phyloP scores from a whole-genome alignment of 805 yeast genomes.

The Pichia occidentalis region DNA sequence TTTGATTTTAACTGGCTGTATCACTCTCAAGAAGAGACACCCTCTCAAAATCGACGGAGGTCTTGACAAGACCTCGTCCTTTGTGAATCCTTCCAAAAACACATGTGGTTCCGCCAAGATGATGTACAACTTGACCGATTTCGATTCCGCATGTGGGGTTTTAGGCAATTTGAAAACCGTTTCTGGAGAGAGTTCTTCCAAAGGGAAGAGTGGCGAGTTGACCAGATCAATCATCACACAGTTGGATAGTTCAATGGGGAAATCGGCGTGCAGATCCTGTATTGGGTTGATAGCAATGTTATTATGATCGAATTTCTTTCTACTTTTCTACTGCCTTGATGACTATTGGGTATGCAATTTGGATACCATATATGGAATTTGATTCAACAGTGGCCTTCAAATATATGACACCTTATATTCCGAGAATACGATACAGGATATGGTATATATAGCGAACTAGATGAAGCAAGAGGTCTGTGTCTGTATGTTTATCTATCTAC shows the following conservation, averaged over 20 bases:
- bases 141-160: slow-evolving; percentile 53
- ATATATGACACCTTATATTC: no score
- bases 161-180: slow-evolving; percentile 44
- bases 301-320: not conserved
- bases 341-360: not conserved
- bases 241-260: no score
- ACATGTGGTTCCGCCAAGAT: slow-evolving; percentile 74
- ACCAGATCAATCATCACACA: slow-evolving; percentile 8
- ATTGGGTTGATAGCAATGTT: no score
- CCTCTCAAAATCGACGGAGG: slow-evolving; percentile 84
- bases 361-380: not conserved
- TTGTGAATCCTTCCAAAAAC: slow-evolving; percentile 76
- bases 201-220: slow-evolving; percentile 43
- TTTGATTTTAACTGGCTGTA: slow-evolving; percentile 68
- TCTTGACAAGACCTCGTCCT: slow-evolving; percentile 52
- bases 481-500: no score
- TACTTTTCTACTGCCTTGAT: not conserved
- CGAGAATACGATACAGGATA: no score
- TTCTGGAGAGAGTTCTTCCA: slow-evolving; percentile 31
- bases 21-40: slow-evolving; percentile 58
- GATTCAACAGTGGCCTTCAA: no score
- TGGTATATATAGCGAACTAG: no score
- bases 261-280: no score
- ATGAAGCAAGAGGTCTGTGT: no score
- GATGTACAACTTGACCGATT: slow-evolving; percentile 63